Conservation (phyloP, 371 early-diverging fungal genomes). For the Conidiobolus incongruus region DNA sequence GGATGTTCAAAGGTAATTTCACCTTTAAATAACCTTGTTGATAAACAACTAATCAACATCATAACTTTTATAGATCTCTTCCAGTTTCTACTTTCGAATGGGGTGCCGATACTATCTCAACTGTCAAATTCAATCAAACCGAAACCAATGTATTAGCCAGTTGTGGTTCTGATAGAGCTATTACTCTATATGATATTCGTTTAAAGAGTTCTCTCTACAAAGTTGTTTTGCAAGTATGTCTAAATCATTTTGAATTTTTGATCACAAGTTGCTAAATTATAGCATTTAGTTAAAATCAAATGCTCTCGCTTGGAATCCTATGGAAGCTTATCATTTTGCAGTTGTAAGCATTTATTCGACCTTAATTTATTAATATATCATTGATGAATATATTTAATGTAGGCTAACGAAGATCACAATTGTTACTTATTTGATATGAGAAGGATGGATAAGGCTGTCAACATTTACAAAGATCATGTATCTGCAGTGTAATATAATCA, state of each 20-base stretch:
- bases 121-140: slow-evolving; percentile 84
- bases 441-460: slow-evolving; percentile 57
- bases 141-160: slow-evolving; percentile 77
- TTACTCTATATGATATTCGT: slow-evolving; percentile 84
- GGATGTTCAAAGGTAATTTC: slow-evolving; percentile 45
- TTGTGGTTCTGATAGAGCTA: slow-evolving; percentile 75
- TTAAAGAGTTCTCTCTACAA: slow-evolving; percentile 61
- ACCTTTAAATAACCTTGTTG: background rate
- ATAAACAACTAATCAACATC: background rate
- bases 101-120: slow-evolving; percentile 85
- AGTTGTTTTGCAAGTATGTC: slow-evolving; percentile 46
- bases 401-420: slow-evolving; percentile 95
- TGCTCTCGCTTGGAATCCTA: slow-evolving; percentile 93
- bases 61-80: slow-evolving; percentile 22
- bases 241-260: slow-evolving; percentile 10
- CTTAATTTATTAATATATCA: slow-evolving; percentile 6
- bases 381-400: slow-evolving; percentile 1
- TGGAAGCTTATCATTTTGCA: slow-evolving; percentile 85
- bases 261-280: background rate
- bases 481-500: slow-evolving; percentile 59
- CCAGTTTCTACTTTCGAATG: slow-evolving; percentile 66
- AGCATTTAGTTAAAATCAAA: slow-evolving; percentile 47
- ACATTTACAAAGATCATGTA: slow-evolving; percentile 86
- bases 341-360: slow-evolving; percentile 12
- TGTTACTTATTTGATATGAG: slow-evolving; percentile 94